Conservation (phyloP, 441 rosid species). For the Daphne laureola region DNA sequence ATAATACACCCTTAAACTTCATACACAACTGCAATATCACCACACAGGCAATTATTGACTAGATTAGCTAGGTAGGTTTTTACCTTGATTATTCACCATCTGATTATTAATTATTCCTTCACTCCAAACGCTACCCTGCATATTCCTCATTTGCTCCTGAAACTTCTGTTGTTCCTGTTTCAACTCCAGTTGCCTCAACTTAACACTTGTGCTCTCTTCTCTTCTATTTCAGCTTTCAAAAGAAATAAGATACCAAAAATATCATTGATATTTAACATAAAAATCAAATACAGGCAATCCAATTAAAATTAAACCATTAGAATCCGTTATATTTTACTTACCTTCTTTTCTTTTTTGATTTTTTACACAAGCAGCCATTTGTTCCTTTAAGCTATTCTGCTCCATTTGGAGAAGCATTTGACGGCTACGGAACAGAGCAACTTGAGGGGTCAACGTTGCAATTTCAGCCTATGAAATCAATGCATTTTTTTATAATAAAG, state of each 20-base stretch:
- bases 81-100: constrained; percentile 19
- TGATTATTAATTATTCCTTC: constrained; percentile 4
- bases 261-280: too few relatives aligned
- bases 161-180: constrained; percentile 5
- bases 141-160: background rate
- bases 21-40: too few relatives aligned
- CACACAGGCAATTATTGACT: too few relatives aligned
- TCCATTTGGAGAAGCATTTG: constrained; percentile 17
- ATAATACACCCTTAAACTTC: too few relatives aligned
- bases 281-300: too few relatives aligned
- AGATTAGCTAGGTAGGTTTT: background rate
- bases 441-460: constrained; percentile 19
- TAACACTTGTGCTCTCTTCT: constrained; percentile 19
- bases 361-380: constrained; percentile 9
- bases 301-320: too few relatives aligned
- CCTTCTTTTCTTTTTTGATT: constrained; percentile 16
- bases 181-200: constrained; percentile 19
- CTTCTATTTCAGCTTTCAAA: constrained; percentile 22
- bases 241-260: background rate
- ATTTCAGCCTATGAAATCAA: constrained; percentile 12
- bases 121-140: constrained; percentile 4
- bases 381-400: constrained; percentile 9
- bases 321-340: background rate
- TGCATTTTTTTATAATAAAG: too few relatives aligned
- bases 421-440: constrained; percentile 8